These are phyloP conservation scores for Tricholoma sp. DNA, from an alignment of 768 basidiomycete genomes.

Conservation along the genomic window DNA sequence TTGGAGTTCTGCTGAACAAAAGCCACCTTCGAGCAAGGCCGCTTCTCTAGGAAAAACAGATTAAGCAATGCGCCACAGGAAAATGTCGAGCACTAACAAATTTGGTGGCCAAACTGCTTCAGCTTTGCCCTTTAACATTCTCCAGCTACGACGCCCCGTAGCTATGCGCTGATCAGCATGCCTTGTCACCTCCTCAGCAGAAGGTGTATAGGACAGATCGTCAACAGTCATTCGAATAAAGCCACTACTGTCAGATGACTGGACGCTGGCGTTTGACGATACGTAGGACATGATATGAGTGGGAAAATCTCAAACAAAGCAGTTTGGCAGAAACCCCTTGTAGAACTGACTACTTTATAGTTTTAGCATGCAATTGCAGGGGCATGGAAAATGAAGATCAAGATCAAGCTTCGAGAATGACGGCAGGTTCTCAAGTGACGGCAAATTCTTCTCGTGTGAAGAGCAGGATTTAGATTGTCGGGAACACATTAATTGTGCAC, in stretches of 20 bases:
- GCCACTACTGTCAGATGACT: not conserved
- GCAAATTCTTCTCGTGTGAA: not conserved
- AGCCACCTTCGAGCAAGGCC: conserved; percentile 48
- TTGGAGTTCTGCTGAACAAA: not conserved
- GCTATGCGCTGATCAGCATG: conserved; percentile 32
- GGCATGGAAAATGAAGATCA: not conserved
- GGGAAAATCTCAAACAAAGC: not conserved
- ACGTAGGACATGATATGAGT: not conserved
- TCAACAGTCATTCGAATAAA: conserved; percentile 27
- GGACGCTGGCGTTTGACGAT: not conserved
- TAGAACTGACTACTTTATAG: not conserved
- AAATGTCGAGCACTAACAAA: conserved; percentile 21
- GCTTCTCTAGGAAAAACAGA: conserved; percentile 30
- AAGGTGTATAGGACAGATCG: conserved; percentile 35
- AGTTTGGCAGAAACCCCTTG: not conserved
- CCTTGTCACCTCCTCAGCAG: conserved; percentile 28
- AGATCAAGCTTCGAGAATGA: not conserved
- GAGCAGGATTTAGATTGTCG: not conserved
- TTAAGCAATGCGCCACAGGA: not conserved
- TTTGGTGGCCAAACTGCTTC: conserved; percentile 60
- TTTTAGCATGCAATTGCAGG: not conserved
- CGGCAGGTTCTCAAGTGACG: not conserved
- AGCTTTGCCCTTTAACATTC: conserved; percentile 43
- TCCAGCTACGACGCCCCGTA: conserved; percentile 48
- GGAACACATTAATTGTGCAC: not conserved